phyloP scores from a whole-genome alignment of 2,329 filamentous ascomycete species.

The Epichloe gansuensis region DNA sequence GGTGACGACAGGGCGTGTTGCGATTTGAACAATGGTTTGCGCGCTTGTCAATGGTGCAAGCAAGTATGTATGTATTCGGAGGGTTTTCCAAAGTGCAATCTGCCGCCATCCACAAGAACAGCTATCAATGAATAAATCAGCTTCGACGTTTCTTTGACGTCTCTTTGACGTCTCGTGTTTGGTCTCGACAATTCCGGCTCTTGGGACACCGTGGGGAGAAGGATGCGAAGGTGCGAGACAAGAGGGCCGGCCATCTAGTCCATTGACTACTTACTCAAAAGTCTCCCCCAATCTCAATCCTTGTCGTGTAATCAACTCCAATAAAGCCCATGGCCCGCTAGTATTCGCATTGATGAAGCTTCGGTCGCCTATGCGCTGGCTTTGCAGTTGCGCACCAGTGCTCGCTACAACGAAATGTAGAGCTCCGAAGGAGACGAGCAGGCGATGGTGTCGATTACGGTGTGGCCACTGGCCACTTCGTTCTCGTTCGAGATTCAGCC shows the following conservation, averaged over 20 bases:
- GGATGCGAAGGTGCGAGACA: not conserved
- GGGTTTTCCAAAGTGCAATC: not conserved
- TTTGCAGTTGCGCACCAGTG: not conserved
- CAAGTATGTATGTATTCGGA: not conserved
- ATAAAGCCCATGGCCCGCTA: slow-evolving; percentile 24
- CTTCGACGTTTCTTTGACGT: not conserved
- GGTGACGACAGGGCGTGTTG: not conserved
- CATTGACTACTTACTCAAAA: slow-evolving; percentile 13
- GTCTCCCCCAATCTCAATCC: slow-evolving; percentile 19
- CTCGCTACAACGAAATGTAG: not conserved
- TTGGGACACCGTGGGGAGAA: not conserved
- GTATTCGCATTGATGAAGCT: not conserved
- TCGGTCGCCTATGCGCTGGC: not conserved
- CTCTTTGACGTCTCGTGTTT: not conserved
- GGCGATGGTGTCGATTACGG: not conserved
- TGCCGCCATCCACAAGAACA: not conserved
- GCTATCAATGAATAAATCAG: not conserved
- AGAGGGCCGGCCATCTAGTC: not conserved
- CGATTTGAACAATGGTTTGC: not conserved
- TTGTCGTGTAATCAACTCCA: slow-evolving; percentile 14
- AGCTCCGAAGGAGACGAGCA: not conserved
- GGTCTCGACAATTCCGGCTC: not conserved
- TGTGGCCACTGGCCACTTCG: not conserved
- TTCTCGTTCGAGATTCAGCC: not conserved
- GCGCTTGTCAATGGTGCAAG: not conserved